These are phyloP conservation scores for Penicillium hesseltinei DNA, from an alignment of 2,329 filamentous ascomycete species.

Conservation along the genomic window DNA sequence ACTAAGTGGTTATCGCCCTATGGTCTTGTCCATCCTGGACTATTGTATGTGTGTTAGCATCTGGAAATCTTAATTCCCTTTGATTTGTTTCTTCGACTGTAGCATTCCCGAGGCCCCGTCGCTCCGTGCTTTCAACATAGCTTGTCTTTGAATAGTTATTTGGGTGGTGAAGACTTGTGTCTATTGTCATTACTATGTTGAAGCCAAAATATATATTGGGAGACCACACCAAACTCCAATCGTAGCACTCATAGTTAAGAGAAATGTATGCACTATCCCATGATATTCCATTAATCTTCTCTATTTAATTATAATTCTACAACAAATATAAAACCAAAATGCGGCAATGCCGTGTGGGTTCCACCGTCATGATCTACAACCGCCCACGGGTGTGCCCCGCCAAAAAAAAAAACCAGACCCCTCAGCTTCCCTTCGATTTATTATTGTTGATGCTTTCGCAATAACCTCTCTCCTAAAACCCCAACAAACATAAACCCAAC, in stretches of 20 bases:
- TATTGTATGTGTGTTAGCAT: conserved; percentile 5
- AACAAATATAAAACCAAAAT: background rate
- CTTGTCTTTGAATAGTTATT: background rate
- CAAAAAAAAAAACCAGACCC: conserved; percentile 18
- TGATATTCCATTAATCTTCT: too few species aligned
- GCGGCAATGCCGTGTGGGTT: background rate
- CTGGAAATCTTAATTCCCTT: conserved; percentile 2
- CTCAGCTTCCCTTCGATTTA: conserved; percentile 8
- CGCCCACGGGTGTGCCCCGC: conserved; percentile 13
- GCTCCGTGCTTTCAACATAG: fast-evolving
- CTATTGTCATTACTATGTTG: background rate
- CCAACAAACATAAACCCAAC: background rate
- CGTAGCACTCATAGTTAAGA: too few species aligned
- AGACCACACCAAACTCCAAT: background rate
- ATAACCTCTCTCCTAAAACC: background rate
- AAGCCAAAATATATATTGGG: background rate
- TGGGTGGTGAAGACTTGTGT: background rate
- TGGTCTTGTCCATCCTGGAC: background rate
- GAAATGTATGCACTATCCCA: background rate
- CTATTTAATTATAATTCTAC: background rate
- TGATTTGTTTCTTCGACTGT: background rate
- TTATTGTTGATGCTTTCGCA: background rate
- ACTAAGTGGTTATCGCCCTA: background rate
- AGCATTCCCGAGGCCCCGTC: background rate
- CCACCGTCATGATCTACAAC: conserved; percentile 21